phyloP scores from a whole-genome alignment of 2,329 filamentous ascomycete species.

The Penicillium sclerotigenum region DNA sequence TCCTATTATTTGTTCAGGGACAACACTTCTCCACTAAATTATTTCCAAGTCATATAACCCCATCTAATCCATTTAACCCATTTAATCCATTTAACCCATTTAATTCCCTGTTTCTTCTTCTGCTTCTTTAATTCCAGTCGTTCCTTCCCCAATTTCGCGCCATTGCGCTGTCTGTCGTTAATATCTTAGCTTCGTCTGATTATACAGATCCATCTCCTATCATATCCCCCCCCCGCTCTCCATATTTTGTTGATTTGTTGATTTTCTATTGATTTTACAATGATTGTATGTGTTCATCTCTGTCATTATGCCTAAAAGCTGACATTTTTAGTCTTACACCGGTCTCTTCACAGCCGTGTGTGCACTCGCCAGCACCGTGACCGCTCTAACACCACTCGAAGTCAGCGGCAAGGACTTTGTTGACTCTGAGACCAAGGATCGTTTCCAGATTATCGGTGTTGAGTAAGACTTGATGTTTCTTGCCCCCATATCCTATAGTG shows the following conservation, averaged over 20 bases:
- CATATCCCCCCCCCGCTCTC: neutral
- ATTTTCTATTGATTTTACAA: conserved; percentile 12
- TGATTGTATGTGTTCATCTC: conserved; percentile 22
- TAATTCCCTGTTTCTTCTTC: neutral
- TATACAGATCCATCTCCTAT: neutral
- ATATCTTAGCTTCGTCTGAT: neutral
- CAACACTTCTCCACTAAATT: neutral
- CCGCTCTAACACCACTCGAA: conserved; percentile 55
- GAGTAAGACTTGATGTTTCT: conserved; percentile 46
- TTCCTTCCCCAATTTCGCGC: conserved; percentile 14
- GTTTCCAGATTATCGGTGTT: conserved; percentile 62
- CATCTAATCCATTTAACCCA: neutral
- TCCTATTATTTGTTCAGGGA: conserved; percentile 4
- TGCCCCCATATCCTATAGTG: neutral
- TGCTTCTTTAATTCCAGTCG: neutral
- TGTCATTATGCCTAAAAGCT: neutral
- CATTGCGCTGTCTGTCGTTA: conserved; percentile 25
- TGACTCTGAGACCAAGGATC: conserved; percentile 55
- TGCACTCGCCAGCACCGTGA: conserved; percentile 45
- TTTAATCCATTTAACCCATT: neutral
- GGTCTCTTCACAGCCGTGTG: conserved; percentile 40
- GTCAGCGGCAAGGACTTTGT: conserved; percentile 61
- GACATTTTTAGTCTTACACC: conserved; percentile 26
- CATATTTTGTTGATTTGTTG: neutral
- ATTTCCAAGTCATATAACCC: neutral